These are phyloP conservation scores for Candolleomyces eurysporus DNA, from an alignment of 768 basidiomycete genomes.

Conservation along the genomic window DNA sequence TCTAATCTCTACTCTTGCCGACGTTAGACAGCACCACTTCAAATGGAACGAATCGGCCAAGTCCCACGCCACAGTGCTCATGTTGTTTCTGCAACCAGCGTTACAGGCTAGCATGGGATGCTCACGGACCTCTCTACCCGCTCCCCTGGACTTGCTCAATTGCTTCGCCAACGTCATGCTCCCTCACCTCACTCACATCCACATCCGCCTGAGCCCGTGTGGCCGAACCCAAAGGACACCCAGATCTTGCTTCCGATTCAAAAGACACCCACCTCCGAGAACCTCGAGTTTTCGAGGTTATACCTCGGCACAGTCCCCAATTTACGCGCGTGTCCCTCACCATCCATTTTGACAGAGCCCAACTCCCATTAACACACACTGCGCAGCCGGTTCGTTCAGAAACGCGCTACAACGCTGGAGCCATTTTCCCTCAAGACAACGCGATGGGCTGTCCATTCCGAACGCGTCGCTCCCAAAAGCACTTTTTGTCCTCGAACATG, in stretches of 20 bases:
- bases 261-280: conserved; percentile 33
- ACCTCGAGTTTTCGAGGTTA: conserved; percentile 38
- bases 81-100: conserved; percentile 34
- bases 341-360: conserved; percentile 44
- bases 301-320: conserved; percentile 37
- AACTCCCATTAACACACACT: conserved; percentile 33
- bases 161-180: conserved; percentile 31
- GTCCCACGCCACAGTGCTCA: conserved; percentile 36
- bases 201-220: conserved; percentile 35
- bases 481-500: neutral
- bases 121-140: conserved; percentile 35
- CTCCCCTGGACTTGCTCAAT: conserved; percentile 36
- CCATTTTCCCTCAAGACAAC: conserved; percentile 35
- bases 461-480: conserved; percentile 22
- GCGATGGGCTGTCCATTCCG: conserved; percentile 19
- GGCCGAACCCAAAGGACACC: conserved; percentile 33
- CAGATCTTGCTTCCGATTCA: conserved; percentile 34
- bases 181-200: conserved; percentile 32
- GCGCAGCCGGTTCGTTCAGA: conserved; percentile 33
- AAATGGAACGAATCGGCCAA: conserved; percentile 34
- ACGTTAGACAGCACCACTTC: conserved; percentile 37
- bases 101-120: conserved; percentile 27
- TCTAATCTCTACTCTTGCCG: conserved; percentile 28
- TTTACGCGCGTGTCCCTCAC: conserved; percentile 32
- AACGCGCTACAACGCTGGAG: conserved; percentile 32